These are phyloP conservation scores for Erythrophleum fordii DNA, from an alignment of 306 rosid species.

Conservation along the genomic window DNA sequence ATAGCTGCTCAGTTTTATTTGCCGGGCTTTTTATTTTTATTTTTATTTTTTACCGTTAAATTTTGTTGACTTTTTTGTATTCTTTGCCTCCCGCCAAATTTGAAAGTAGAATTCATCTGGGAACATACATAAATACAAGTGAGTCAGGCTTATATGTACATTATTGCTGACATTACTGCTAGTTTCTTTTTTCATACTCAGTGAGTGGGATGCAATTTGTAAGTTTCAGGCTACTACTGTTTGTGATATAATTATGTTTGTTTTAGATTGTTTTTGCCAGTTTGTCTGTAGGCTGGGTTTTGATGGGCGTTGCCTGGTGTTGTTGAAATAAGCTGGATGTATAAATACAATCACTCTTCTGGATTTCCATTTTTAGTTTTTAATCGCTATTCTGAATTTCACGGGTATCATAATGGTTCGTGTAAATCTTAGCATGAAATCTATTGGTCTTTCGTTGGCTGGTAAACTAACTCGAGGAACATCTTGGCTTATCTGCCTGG, in stretches of 20 bases:
- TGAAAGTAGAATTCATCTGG: constrained; percentile 26
- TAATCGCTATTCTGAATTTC: background rate
- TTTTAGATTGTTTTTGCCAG: constrained; percentile 45
- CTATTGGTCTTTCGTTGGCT: background rate
- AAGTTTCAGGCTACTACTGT: constrained; percentile 43
- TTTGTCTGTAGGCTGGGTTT: constrained; percentile 36
- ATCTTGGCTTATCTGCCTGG: background rate
- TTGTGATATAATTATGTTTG: constrained; percentile 53
- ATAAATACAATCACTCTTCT: background rate
- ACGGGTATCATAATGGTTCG: background rate
- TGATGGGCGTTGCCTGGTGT: constrained; percentile 13
- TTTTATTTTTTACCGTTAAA: background rate
- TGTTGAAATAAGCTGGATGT: constrained; percentile 39
- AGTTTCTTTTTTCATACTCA: constrained; percentile 27
- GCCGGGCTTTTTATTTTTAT: constrained; percentile 6
- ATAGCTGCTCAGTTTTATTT: constrained; percentile 45
- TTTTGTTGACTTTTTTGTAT: constrained; percentile 38
- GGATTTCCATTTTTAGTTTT: no score
- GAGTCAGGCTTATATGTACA: constrained; percentile 61
- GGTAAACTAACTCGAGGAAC: background rate
- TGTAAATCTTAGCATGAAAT: background rate
- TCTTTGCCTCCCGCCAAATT: constrained; percentile 41
- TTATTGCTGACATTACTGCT: constrained; percentile 37
- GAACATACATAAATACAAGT: constrained; percentile 42
- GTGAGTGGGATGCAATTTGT: constrained; percentile 23